A percentile compares a stretch with the other conserved stretches of the same genome.
Conservation (phyloP, 2,329 filamentous ascomycete genomes). For the Colletotrichum limetticola region DNA sequence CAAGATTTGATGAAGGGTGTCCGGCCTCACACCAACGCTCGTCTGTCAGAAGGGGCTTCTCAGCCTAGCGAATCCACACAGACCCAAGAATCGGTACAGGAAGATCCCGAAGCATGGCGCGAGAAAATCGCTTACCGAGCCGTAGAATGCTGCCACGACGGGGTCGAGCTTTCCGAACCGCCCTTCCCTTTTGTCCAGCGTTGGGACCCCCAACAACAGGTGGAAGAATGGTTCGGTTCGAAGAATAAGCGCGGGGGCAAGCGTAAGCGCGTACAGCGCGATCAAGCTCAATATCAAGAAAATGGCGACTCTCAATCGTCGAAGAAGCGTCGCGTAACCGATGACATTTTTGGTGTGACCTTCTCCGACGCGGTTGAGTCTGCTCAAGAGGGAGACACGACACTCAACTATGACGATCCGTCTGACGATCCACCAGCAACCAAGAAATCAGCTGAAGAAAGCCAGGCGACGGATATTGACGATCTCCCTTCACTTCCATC, state of each 20-base stretch:
- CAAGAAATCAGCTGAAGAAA: conserved; percentile 47
- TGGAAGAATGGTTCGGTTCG: conserved; percentile 46
- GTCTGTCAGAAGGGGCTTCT: conserved; percentile 33
- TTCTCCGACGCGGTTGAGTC: conserved; percentile 21
- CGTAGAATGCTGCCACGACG: conserved; percentile 84
- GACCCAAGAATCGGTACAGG: conserved; percentile 40
- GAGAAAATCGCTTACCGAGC: conserved; percentile 79
- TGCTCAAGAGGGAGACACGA: conserved; percentile 40
- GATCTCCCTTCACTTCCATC: conserved; percentile 73
- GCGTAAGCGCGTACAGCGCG: conserved; percentile 59
- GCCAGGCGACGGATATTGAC: conserved; percentile 60
- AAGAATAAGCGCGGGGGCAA: conserved; percentile 53
- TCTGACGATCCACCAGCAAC: conserved; percentile 34
- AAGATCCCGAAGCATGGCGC: conserved; percentile 75
- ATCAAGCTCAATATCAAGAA: conserved; percentile 53
- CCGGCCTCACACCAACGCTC: conserved; percentile 45
- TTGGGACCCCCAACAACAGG: conserved; percentile 83
- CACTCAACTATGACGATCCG: conserved; percentile 53
- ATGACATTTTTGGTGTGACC: neutral
- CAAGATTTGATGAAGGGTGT: conserved; percentile 67
- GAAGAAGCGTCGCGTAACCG: conserved; percentile 31
- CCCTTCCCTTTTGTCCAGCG: conserved; percentile 91
- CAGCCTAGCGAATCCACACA: neutral
- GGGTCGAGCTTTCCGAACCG: conserved; percentile 75
- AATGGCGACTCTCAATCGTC: conserved; percentile 37